These are phyloP conservation scores for Phytophthora palmivora DNA, from an alignment of 352 stramenopile species.

Conservation along the genomic window DNA sequence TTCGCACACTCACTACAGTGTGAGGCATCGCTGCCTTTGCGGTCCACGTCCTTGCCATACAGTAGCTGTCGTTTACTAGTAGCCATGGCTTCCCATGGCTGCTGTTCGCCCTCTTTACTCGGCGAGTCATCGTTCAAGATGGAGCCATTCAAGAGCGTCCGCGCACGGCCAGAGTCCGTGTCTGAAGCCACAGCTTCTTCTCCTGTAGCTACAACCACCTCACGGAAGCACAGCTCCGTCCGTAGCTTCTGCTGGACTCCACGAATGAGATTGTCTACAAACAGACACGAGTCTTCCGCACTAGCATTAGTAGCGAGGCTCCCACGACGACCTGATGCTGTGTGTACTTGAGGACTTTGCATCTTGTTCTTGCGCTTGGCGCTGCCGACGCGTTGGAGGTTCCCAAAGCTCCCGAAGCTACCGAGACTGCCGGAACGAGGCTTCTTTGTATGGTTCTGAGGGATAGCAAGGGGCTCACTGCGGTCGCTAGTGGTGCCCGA, in stretches of 20 bases:
- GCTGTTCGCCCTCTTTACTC: conserved; percentile 8
- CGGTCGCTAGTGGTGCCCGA: conserved; percentile 5
- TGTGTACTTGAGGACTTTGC: conserved; percentile 27
- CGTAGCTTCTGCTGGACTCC: conserved; percentile 64
- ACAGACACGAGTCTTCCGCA: conserved; percentile 66
- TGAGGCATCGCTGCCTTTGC: conserved; percentile 38
- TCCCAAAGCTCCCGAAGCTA: conserved; percentile 33
- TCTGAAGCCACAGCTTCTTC: conserved; percentile 38
- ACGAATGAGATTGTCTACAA: conserved; percentile 77
- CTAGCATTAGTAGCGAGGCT: conserved; percentile 29
- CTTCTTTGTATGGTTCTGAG: conserved; percentile 17
- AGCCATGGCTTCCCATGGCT: conserved; percentile 38
- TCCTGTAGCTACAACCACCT: conserved; percentile 69
- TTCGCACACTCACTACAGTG: conserved; percentile 62
- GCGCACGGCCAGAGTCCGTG: conserved; percentile 38
- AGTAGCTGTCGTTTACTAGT: conserved; percentile 36
- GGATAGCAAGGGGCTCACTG: conserved; percentile 29
- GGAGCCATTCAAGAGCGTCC: conserved; percentile 22
- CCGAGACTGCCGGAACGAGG: conserved; percentile 24
- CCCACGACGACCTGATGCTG: conserved; percentile 19
- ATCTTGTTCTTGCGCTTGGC: conserved; percentile 33
- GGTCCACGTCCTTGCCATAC: conserved; percentile 35
- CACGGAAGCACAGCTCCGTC: conserved; percentile 68
- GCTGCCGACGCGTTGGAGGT: conserved; percentile 24
- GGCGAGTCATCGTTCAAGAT: conserved; percentile 30